Conservation (phyloP, 306 rosid genomes). For the Prunus davidiana region DNA sequence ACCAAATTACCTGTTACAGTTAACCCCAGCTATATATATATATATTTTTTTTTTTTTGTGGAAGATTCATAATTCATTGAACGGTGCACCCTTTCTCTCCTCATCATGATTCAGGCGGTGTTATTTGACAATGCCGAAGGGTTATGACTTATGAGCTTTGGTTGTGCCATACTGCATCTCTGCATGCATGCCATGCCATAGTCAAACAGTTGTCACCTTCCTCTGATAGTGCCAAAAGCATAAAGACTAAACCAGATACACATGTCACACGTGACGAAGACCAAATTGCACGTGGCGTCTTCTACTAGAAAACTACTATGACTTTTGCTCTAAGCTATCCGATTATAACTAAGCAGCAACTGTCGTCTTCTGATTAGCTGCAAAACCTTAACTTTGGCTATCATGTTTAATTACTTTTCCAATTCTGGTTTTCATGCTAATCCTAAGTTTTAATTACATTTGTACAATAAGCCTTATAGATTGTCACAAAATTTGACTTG, state of each 20-base stretch:
- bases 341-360: neutral
- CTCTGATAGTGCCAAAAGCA: neutral
- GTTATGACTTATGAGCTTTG: neutral
- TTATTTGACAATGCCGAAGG: neutral
- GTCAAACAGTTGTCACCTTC: constrained; percentile 15
- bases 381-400: neutral
- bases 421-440: neutral
- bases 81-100: neutral
- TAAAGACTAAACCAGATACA: neutral
- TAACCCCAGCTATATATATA: neutral
- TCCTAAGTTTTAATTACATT: no score
- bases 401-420: no score
- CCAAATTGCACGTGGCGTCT: neutral
- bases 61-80: neutral
- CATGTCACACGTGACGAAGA: neutral
- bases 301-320: neutral
- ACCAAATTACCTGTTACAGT: no score
- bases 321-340: neutral
- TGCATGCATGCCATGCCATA: neutral
- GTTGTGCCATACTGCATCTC: neutral
- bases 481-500: neutral
- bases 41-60: neutral
- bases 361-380: neutral
- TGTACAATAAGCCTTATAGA: neutral
- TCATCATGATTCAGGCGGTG: no score